These are phyloP conservation scores for Pouteria glomerata DNA, from an alignment of 148 eudicot genomes.

Conservation along the genomic window DNA sequence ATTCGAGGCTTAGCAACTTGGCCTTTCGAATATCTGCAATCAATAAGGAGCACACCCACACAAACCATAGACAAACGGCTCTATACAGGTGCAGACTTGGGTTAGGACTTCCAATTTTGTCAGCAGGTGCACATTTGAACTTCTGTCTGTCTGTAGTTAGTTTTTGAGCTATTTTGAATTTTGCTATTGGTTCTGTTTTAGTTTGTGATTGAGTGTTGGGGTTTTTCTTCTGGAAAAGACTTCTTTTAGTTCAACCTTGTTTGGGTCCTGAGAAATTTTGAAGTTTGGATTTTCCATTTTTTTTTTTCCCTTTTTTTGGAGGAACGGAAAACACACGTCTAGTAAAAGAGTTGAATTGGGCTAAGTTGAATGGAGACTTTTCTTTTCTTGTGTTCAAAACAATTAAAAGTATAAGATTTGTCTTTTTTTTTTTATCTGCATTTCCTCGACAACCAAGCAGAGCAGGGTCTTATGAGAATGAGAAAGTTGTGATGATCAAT, in stretches of 20 bases:
- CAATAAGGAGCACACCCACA: not conserved
- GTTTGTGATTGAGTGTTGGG: not conserved
- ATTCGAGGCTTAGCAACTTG: not conserved
- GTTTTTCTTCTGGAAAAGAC: not conserved
- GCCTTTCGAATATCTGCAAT: conserved; percentile 13
- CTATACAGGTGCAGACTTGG: not conserved
- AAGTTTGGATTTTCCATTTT: not conserved
- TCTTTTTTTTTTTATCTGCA: not conserved
- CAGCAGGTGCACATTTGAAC: conserved; percentile 7
- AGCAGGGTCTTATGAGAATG: not conserved
- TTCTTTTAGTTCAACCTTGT: not conserved
- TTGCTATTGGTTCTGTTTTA: not conserved
- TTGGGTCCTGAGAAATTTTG: not conserved
- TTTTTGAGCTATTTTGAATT: not conserved
- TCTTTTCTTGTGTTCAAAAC: conserved; percentile 2
- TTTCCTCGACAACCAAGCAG: not conserved
- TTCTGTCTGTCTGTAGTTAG: not conserved
- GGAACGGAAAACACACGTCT: too few species aligned
- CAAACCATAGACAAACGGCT: not conserved
- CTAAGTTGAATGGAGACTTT: conserved; percentile 3
- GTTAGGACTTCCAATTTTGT: not conserved
- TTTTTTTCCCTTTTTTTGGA: not conserved
- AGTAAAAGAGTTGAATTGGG: conserved; percentile 16
- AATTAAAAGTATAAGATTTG: not conserved
- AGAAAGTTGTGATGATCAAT: not conserved